These are phyloP conservation scores for Infundibulicybe gibba DNA, from an alignment of 768 basidiomycete species.

Conservation along the genomic window DNA sequence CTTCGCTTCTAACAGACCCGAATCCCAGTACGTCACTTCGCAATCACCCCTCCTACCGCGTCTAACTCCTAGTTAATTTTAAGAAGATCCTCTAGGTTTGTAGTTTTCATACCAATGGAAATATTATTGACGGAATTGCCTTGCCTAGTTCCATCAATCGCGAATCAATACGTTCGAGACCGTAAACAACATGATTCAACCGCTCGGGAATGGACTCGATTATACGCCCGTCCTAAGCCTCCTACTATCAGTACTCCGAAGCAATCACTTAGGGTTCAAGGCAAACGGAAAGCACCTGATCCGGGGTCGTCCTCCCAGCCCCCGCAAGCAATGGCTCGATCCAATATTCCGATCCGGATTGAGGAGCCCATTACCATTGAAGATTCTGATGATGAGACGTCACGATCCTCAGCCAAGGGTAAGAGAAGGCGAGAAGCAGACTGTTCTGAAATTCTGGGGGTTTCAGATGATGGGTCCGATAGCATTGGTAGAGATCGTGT, in stretches of 20 bases:
- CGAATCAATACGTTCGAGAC: conserved; percentile 62
- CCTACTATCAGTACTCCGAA: conserved; percentile 24
- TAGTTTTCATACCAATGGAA: neutral
- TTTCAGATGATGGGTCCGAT: no score
- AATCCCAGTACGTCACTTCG: conserved; percentile 70
- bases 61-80: conserved; percentile 8
- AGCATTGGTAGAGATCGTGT: no score
- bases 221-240: conserved; percentile 57
- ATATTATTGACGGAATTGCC: neutral
- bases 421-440: no score
- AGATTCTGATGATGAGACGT: no score
- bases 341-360: no score
- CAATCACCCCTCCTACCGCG: neutral
- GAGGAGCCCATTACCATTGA: no score
- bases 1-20: conserved; percentile 89
- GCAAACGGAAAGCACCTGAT: neutral
- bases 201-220: conserved; percentile 74
- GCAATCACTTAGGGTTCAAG: neutral
- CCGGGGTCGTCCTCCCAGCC: no score
- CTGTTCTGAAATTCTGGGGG: no score
- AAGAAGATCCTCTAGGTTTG: conserved; percentile 73
- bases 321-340: no score
- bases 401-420: no score
- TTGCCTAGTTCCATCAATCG: conserved; percentile 61
- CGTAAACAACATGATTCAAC: conserved; percentile 71